These are phyloP conservation scores for Pythium sukuiense DNA, from an alignment of 352 stramenopile species.

Conservation along the genomic window DNA sequence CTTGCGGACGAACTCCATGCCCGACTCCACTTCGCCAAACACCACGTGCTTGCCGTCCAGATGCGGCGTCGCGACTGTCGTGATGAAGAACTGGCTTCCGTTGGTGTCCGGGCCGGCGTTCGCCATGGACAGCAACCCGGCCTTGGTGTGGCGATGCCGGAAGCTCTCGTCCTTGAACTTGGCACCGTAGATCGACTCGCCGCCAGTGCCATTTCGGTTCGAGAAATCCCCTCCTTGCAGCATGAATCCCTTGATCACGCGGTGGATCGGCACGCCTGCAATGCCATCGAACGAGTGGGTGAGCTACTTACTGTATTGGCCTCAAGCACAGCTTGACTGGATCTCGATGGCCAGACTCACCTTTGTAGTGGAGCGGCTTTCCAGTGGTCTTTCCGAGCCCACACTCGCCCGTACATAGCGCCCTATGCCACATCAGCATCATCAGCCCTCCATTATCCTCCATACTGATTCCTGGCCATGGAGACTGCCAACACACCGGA, in stretches of 20 bases:
- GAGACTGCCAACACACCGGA: constrained; percentile 29
- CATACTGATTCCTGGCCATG: too few relatives aligned
- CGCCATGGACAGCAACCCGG: constrained; percentile 94
- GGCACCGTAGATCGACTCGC: constrained; percentile 83
- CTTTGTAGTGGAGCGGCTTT: constrained; percentile 65
- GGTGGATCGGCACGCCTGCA: constrained; percentile 71
- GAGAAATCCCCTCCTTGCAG: constrained; percentile 80
- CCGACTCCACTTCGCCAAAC: constrained; percentile 94
- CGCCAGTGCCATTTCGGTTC: constrained; percentile 77
- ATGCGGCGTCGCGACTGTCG: constrained; percentile 88
- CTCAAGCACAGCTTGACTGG: too few relatives aligned
- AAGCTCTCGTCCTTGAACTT: constrained; percentile 96
- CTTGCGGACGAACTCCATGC: constrained; percentile 70
- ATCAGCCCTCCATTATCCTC: not conserved
- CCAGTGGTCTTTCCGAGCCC: constrained; percentile 61
- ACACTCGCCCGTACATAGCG: constrained; percentile 67
- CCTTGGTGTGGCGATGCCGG: constrained; percentile 88
- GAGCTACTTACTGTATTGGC: not conserved
- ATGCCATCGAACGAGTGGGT: constrained; percentile 9
- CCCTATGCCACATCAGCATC: constrained; percentile 17
- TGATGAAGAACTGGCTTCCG: constrained; percentile 87
- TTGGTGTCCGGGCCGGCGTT: constrained; percentile 88
- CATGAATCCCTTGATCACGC: constrained; percentile 89
- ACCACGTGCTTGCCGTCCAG: constrained; percentile 99
- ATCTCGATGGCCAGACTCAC: constrained; percentile 8